phyloP scores from a whole-genome alignment of 306 rosid species.

The Coriaria nepalensis region DNA sequence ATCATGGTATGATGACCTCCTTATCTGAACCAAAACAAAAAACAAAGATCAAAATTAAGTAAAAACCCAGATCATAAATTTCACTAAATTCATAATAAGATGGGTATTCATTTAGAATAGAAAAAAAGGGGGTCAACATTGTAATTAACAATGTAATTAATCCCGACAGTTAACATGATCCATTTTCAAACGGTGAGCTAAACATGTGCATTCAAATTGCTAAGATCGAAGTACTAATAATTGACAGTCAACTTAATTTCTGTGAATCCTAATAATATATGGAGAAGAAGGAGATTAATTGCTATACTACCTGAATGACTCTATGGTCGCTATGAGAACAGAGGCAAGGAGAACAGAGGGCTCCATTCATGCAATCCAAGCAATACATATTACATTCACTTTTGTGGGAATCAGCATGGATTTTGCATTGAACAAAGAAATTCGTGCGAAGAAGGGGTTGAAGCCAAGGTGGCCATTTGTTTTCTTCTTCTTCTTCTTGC shows the following conservation, averaged over 20 bases:
- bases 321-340: slow-evolving; percentile 40
- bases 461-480: slow-evolving; percentile 55
- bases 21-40: slow-evolving; percentile 28
- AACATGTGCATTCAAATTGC: too few relatives aligned
- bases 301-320: slow-evolving; percentile 36
- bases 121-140: too few relatives aligned
- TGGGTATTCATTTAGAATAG: too few relatives aligned
- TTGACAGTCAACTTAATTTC: too few relatives aligned
- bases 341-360: slow-evolving; percentile 50
- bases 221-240: too few relatives aligned
- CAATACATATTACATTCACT: slow-evolving; percentile 69
- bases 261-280: background rate
- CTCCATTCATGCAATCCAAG: slow-evolving; percentile 54
- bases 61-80: slow-evolving; percentile 4
- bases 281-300: background rate
- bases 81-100: slow-evolving; percentile 1
- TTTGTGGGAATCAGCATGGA: slow-evolving; percentile 49
- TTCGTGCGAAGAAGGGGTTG: slow-evolving; percentile 40
- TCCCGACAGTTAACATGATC: too few relatives aligned
- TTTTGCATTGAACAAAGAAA: slow-evolving; percentile 56
- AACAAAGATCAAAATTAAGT: slow-evolving; percentile 15
- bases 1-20: slow-evolving; percentile 71
- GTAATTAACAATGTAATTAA: too few relatives aligned
- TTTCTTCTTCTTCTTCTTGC: slow-evolving; percentile 19
- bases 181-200: too few relatives aligned